Conservation (phyloP, 768 basidiomycete genomes). For the Lactarius tabidus region DNA sequence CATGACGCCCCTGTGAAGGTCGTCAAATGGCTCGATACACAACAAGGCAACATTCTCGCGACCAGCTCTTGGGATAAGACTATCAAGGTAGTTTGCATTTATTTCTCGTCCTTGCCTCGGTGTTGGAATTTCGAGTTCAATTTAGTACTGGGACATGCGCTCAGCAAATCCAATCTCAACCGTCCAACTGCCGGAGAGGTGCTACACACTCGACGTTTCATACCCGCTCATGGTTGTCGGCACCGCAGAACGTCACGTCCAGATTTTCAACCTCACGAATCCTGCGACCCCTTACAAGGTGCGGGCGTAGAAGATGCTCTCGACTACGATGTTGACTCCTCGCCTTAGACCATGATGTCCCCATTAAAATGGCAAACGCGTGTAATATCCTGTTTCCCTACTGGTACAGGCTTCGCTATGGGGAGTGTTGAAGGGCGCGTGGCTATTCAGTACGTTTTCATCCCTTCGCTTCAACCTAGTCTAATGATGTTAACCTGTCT, state of each 20-base stretch:
- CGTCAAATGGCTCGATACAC: slow-evolving; percentile 76
- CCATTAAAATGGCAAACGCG: slow-evolving; percentile 94
- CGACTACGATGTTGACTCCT: not conserved
- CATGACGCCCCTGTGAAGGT: slow-evolving; percentile 88
- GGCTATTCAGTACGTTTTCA: slow-evolving; percentile 82
- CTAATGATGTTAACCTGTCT: not conserved
- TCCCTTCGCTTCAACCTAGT: not conserved
- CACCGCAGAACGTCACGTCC: slow-evolving; percentile 88
- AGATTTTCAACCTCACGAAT: slow-evolving; percentile 82
- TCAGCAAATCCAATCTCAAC: slow-evolving; percentile 69
- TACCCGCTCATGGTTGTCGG: slow-evolving; percentile 87
- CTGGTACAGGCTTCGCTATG: slow-evolving; percentile 74
- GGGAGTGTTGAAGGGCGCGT: slow-evolving; percentile 90
- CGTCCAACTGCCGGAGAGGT: slow-evolving; percentile 83
- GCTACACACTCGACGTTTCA: slow-evolving; percentile 81
- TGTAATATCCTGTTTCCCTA: slow-evolving; percentile 78
- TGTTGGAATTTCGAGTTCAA: slow-evolving; percentile 1
- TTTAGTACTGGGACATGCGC: slow-evolving; percentile 90
- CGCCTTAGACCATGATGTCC: slow-evolving; percentile 64
- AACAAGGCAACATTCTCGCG: slow-evolving; percentile 69
- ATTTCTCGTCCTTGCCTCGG: not conserved
- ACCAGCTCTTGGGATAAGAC: slow-evolving; percentile 99
- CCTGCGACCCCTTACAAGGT: slow-evolving; percentile 80
- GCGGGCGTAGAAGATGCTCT: not conserved
- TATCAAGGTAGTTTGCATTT: slow-evolving; percentile 60